phyloP scores from a whole-genome alignment of 345 rosid genomes.

The Kernera saxatilis region DNA sequence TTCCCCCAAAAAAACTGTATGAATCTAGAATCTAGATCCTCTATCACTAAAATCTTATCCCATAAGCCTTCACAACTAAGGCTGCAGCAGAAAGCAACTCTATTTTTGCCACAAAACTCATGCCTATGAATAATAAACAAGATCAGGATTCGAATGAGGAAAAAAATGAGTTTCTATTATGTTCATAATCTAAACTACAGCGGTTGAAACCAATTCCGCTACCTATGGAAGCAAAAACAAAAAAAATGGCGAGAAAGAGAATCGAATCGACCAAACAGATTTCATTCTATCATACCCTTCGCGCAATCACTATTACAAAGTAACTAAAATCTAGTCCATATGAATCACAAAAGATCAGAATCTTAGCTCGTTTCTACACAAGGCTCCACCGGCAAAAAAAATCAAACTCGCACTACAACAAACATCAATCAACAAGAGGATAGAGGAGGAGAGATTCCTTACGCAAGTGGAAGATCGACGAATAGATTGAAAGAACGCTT shows the following conservation, averaged over 20 bases:
- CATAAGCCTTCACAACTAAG: not conserved
- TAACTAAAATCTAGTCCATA: not conserved
- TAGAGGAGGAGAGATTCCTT: conserved; percentile 2
- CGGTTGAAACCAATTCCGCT: not conserved
- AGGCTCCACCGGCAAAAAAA: not conserved
- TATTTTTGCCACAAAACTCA: not conserved
- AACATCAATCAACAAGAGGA: not conserved
- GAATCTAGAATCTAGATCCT: not conserved
- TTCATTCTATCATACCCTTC: not conserved
- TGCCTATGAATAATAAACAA: not conserved
- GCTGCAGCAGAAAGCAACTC: not conserved
- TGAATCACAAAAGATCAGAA: not conserved
- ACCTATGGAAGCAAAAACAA: not conserved
- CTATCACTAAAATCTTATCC: not conserved
- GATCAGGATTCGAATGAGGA: not conserved
- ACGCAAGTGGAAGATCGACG: conserved; percentile 19
- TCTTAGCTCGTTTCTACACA: not conserved
- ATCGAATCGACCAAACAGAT: conserved; percentile 5
- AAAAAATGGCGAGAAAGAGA: not conserved
- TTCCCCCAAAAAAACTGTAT: not conserved
- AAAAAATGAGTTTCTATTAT: not conserved
- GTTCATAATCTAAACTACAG: not conserved
- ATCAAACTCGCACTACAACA: not conserved
- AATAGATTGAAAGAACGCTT: not conserved
- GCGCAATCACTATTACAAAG: not conserved